Percentiles rank a stretch among this genome's conserved stretches.
These are phyloP conservation scores for Moesziomyces sp. DNA, from an alignment of 1,284 basidiomycete genomes.

Conservation along the genomic window DNA sequence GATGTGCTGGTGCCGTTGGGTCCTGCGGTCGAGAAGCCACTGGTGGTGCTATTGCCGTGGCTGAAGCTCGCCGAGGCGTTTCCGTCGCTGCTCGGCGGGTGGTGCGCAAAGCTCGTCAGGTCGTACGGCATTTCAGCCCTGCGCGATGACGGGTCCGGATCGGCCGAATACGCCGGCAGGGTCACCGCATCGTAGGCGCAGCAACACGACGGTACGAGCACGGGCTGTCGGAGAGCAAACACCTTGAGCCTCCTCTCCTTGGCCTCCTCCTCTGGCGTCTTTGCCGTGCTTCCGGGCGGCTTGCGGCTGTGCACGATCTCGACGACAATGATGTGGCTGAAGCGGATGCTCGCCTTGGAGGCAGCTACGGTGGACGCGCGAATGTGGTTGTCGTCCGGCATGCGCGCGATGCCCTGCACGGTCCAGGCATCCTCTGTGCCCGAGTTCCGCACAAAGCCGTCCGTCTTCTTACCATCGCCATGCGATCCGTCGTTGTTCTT, in stretches of 20 bases:
- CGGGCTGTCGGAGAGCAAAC: slow-evolving; percentile 64
- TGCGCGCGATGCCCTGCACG: slow-evolving; percentile 64
- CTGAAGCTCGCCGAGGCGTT: slow-evolving; percentile 2
- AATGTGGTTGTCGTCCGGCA: slow-evolving; percentile 66
- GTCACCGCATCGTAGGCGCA: slow-evolving; percentile 67
- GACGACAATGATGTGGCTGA: slow-evolving; percentile 63
- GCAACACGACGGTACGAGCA: slow-evolving; percentile 63
- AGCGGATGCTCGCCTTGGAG: slow-evolving; percentile 57
- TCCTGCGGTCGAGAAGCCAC: slow-evolving; percentile 2
- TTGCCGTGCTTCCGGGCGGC: slow-evolving; percentile 22
- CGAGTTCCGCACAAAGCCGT: slow-evolving; percentile 59
- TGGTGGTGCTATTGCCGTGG: neutral
- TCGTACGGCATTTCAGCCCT: slow-evolving; percentile 58
- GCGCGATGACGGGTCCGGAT: slow-evolving; percentile 27
- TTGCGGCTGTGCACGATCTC: slow-evolving; percentile 64
- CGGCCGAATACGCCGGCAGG: slow-evolving; percentile 58
- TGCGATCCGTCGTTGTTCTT: slow-evolving; percentile 58
- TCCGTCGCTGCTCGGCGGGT: slow-evolving; percentile 16
- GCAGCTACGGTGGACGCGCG: slow-evolving; percentile 61
- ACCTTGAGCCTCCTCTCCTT: slow-evolving; percentile 62
- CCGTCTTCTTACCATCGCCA: slow-evolving; percentile 58
- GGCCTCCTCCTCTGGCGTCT: slow-evolving; percentile 38
- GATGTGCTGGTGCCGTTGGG: slow-evolving; percentile 44
- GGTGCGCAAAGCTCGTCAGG: slow-evolving; percentile 25
- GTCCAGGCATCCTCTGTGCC: slow-evolving; percentile 63